These are phyloP conservation scores for Colletotrichum gigasporum DNA, from an alignment of 2,329 filamentous ascomycete species.

Conservation along the genomic window DNA sequence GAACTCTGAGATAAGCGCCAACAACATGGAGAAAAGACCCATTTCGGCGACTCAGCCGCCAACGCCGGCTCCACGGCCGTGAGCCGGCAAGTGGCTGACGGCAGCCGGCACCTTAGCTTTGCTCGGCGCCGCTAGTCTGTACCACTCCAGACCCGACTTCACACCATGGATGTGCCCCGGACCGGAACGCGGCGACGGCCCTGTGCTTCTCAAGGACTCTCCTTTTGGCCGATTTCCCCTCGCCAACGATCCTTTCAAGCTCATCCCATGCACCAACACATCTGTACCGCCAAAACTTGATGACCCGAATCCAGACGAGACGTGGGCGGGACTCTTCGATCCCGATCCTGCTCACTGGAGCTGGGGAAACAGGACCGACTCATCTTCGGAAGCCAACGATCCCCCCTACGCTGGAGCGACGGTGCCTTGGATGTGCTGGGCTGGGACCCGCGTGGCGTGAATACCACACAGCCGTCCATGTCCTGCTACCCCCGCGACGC, in stretches of 20 bases:
- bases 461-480: constrained; percentile 53
- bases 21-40: constrained; percentile 11
- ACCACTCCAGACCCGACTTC: not conserved
- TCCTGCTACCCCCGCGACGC: constrained; percentile 57
- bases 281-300: constrained; percentile 53
- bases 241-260: constrained; percentile 54
- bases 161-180: not conserved
- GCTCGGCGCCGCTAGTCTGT: not conserved
- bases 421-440: constrained; percentile 57
- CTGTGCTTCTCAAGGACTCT: not conserved
- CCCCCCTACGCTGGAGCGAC: constrained; percentile 50
- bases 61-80: too few relatives aligned
- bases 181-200: not conserved
- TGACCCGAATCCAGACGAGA: constrained; percentile 45
- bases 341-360: constrained; percentile 55
- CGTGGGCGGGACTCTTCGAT: constrained; percentile 54
- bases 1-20: too few relatives aligned
- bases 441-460: constrained; percentile 66
- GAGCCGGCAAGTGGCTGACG: not conserved
- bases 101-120: not conserved
- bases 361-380: constrained; percentile 47
- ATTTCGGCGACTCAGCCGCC: not conserved
- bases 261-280: constrained; percentile 55
- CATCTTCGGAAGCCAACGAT: constrained; percentile 7
- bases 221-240: constrained; percentile 48